A percentile compares a stretch with the other conserved stretches of the same genome.
Conservation (phyloP, 2,329 filamentous ascomycete genomes). For the Geosmithia putterillii region DNA sequence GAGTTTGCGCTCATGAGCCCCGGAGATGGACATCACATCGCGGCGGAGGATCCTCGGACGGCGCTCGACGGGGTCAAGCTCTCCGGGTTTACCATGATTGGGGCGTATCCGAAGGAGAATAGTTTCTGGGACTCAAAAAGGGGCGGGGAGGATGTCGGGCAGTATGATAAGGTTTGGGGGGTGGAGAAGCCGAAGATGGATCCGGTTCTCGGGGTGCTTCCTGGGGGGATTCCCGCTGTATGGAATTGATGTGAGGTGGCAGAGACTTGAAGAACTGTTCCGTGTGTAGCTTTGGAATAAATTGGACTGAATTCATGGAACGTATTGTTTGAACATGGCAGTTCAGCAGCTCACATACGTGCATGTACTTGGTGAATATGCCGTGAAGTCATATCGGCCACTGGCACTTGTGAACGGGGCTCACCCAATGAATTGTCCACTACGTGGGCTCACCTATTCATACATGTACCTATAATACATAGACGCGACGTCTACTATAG, state of each 20-base stretch:
- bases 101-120: conserved; percentile 1
- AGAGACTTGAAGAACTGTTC: too few relatives aligned
- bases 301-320: too few relatives aligned
- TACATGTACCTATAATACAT: too few relatives aligned
- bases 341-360: too few relatives aligned
- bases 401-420: too few relatives aligned
- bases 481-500: too few relatives aligned
- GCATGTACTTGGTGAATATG: too few relatives aligned
- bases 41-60: conserved; percentile 15
- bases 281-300: too few relatives aligned
- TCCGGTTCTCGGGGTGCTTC: conserved; percentile 1
- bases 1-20: conserved; percentile 26
- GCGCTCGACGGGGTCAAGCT: conserved; percentile 18
- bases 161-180: conserved; percentile 2
- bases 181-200: conserved; percentile 1
- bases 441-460: too few relatives aligned
- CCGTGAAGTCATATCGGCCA: too few relatives aligned
- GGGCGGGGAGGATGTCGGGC: conserved; percentile 6
- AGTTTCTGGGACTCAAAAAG: conserved; percentile 1
- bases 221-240: not conserved
- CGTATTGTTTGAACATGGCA: too few relatives aligned
- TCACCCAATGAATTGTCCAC: too few relatives aligned
- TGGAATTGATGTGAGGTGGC: conserved; percentile 1
- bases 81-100: conserved; percentile 10
- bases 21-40: conserved; percentile 22